Percentiles rank a stretch among this genome's conserved stretches.
phyloP scores from a whole-genome alignment of 257 asterid genomes.

The Solanum lycopersicoides region DNA sequence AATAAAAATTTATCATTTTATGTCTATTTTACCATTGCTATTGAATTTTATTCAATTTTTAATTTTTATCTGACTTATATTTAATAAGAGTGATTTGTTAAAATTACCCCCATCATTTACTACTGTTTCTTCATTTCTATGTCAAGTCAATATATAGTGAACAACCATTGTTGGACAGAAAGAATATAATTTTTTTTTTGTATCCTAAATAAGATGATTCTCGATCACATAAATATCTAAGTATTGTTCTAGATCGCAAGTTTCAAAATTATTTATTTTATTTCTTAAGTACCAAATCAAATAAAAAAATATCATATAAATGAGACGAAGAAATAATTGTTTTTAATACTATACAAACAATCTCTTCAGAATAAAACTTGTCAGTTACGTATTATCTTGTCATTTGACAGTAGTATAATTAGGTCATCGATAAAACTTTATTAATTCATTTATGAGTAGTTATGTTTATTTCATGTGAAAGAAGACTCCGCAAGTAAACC shows the following conservation, averaged over 20 bases:
- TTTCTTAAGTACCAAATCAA: too few species aligned
- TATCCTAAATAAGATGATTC: too few species aligned
- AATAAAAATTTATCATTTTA: too few species aligned
- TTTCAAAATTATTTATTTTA: too few species aligned
- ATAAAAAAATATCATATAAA: too few species aligned
- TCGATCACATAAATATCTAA: background rate
- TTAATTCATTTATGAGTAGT: background rate
- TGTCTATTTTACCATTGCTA: background rate
- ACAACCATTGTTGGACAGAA: background rate
- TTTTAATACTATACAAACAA: too few species aligned
- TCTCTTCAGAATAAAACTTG: background rate
- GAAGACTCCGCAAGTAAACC: background rate
- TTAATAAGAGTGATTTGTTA: background rate
- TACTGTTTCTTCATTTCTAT: background rate
- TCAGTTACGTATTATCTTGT: background rate
- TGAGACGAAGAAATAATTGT: background rate
- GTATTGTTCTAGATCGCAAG: too few species aligned
- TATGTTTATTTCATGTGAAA: background rate
- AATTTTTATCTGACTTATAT: background rate
- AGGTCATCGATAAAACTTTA: background rate
- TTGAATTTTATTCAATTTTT: too few species aligned
- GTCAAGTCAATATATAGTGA: background rate
- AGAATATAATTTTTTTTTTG: too few species aligned
- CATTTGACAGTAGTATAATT: background rate
- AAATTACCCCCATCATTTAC: too few species aligned